Evolutionary conservation across 306 rosid genomes (phyloP).

Genomic region (Geum urbanum): DNA sequence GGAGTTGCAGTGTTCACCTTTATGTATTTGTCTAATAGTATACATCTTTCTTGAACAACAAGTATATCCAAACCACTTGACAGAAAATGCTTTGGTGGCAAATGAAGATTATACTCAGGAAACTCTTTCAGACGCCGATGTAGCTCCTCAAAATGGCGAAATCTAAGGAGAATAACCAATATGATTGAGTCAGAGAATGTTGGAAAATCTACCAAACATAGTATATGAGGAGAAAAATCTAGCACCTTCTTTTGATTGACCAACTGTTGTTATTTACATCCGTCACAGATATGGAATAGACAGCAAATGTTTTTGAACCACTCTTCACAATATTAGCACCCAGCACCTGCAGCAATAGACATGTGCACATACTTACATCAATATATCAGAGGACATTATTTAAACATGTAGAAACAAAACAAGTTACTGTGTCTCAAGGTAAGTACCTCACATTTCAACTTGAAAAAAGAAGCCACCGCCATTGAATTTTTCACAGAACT

Average conservation of each 20-base stretch:
- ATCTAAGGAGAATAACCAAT: conserved; percentile 41
- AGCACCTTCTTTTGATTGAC: conserved; percentile 96
- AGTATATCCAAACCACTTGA: conserved; percentile 87
- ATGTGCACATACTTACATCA: conserved; percentile 29
- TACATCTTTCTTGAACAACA: conserved; percentile 86
- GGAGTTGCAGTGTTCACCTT: conserved; percentile 50
- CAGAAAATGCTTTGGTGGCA: conserved; percentile 97
- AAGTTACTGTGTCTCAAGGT: conserved; percentile 21
- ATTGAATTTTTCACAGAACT: conserved; percentile 53
- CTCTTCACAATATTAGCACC: conserved; percentile 99
- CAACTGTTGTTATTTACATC: conserved; percentile 88
- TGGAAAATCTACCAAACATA: conserved; percentile 2
- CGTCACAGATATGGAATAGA: conserved; percentile 82
- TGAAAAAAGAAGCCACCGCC: conserved; percentile 66
- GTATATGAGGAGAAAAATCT: conserved; percentile 16
- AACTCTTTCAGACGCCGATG: conserved; percentile 91
- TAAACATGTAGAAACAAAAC: conserved; percentile 10
- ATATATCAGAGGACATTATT: conserved; percentile 18
- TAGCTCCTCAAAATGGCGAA: conserved; percentile 99
- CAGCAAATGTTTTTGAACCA: conserved; percentile 88
- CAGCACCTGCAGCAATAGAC: conserved; percentile 63
- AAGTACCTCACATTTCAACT: conserved; percentile 95
- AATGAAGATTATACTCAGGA: conserved; percentile 81
- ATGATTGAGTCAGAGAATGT: conserved; percentile 10
- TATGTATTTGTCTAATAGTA: conserved; percentile 68